Conservation (phyloP, 306 rosid species). For the Prunus padus region DNA sequence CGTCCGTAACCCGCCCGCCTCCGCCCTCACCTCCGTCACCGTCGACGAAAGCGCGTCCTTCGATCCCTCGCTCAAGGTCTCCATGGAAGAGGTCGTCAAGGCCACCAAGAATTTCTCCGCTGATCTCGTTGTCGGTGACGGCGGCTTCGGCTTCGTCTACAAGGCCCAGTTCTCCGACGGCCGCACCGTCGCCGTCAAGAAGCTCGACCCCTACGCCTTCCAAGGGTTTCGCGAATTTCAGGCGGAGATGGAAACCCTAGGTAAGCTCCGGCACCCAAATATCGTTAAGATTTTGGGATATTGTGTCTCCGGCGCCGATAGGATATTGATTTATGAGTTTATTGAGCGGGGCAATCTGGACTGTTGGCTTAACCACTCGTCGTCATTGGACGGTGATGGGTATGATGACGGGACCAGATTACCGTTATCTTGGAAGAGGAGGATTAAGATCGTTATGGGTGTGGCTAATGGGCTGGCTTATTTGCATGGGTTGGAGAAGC, state of each 20-base stretch:
- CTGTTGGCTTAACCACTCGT: conserved; percentile 63
- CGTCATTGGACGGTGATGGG: conserved; percentile 18
- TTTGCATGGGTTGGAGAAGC: conserved; percentile 61
- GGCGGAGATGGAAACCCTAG: conserved; percentile 91
- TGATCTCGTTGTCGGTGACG: conserved; percentile 77
- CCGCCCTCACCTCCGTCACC: conserved; percentile 20
- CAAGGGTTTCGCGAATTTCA: conserved; percentile 93
- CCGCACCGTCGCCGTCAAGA: conserved; percentile 70
- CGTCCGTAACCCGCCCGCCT: not conserved
- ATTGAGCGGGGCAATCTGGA: conserved; percentile 71
- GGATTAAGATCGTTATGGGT: conserved; percentile 53
- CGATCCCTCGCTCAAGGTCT: conserved; percentile 61
- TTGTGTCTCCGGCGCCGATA: conserved; percentile 66
- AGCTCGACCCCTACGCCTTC: conserved; percentile 80
- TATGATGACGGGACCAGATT: conserved; percentile 5
- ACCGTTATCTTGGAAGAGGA: conserved; percentile 58
- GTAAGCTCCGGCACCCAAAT: conserved; percentile 63
- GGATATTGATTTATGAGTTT: conserved; percentile 78
- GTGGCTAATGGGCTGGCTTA: conserved; percentile 69
- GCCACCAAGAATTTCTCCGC: conserved; percentile 77
- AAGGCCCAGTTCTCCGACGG: conserved; percentile 71
- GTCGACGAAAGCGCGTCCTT: conserved; percentile 61
- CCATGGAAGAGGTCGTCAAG: conserved; percentile 57
- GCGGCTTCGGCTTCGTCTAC: conserved; percentile 91
- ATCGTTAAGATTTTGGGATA: conserved; percentile 75